Evolutionary conservation across 2,329 filamentous ascomycete species (phyloP).

Genomic region (Verticillium klebahnii): DNA sequence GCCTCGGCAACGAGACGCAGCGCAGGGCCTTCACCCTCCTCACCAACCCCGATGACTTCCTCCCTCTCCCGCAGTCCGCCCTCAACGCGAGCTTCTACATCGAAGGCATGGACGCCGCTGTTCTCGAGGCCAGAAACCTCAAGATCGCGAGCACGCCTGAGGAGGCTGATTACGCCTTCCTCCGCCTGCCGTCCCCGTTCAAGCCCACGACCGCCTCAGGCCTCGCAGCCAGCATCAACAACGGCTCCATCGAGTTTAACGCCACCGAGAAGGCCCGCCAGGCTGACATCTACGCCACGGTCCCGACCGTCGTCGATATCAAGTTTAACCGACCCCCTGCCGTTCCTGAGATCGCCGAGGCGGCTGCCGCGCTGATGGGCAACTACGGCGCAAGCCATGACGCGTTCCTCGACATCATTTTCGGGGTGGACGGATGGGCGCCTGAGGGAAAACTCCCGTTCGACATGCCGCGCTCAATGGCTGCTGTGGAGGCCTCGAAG

Average conservation of each 20-base stretch:
- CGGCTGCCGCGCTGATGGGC: constrained; percentile 31
- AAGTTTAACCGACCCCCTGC: constrained; percentile 35
- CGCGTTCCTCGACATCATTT: constrained; percentile 39
- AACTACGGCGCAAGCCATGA: constrained; percentile 34
- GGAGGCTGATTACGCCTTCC: constrained; percentile 34
- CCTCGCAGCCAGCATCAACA: constrained; percentile 19
- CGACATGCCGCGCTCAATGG: constrained; percentile 39
- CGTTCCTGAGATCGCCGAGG: constrained; percentile 33
- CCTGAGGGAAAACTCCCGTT: constrained; percentile 39
- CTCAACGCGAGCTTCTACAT: constrained; percentile 15
- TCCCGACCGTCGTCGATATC: constrained; percentile 39
- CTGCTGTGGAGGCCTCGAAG: constrained; percentile 29
- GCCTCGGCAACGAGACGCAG: constrained; percentile 16
- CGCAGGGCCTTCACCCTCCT: constrained; percentile 22
- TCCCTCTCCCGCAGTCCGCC: constrained; percentile 14
- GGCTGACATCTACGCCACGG: constrained; percentile 27
- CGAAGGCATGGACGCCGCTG: constrained; percentile 9
- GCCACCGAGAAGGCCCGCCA: constrained; percentile 19
- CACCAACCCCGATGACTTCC: constrained; percentile 15
- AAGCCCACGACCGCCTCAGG: constrained; percentile 19
- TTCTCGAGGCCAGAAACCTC: constrained; percentile 15
- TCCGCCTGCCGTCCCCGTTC: constrained; percentile 27
- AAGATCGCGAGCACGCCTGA: constrained; percentile 26
- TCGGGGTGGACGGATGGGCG: constrained; percentile 21
- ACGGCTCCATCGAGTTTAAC: constrained; percentile 35